Evolutionary conservation across 1,284 basidiomycete species (phyloP).

Genomic region (Marasmius fiardii): DNA sequence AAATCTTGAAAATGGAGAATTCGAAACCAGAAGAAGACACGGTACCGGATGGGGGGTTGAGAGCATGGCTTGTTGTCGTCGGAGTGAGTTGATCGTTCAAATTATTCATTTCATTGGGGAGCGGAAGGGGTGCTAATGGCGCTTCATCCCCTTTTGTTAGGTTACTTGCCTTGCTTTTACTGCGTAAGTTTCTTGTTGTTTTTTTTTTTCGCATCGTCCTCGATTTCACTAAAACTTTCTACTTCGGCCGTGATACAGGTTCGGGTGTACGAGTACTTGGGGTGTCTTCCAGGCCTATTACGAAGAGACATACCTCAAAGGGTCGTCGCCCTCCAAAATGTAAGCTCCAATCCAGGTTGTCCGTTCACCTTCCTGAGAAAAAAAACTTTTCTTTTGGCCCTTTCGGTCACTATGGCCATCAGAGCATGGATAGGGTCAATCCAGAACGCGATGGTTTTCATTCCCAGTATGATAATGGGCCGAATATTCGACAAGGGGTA

Average conservation of each 20-base stretch:
- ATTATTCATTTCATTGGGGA: background rate
- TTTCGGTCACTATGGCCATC: background rate
- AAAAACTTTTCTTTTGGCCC: too few relatives aligned
- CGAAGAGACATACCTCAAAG: constrained; percentile 34
- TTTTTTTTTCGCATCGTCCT: background rate
- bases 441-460: constrained; percentile 41
- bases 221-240: background rate
- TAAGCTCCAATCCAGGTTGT: constrained; percentile 25
- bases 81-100: background rate
- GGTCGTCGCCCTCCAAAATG: constrained; percentile 51
- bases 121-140: too few relatives aligned
- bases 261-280: background rate
- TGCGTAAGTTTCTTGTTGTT: background rate
- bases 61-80: background rate
- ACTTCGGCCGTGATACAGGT: background rate
- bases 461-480: constrained; percentile 43
- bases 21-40: background rate
- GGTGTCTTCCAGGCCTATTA: constrained; percentile 44
- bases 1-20: too few relatives aligned
- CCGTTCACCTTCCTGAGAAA: too few relatives aligned
- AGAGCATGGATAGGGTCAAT: constrained; percentile 79
- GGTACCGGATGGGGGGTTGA: background rate
- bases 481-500: too few relatives aligned
- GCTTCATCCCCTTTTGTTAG: background rate
- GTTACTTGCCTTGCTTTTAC: background rate